Percentiles rank a stretch among this genome's conserved stretches.
Evolutionary conservation across 1,284 basidiomycete genomes (phyloP).

Genomic region (Sporisorium exsertum): DNA sequence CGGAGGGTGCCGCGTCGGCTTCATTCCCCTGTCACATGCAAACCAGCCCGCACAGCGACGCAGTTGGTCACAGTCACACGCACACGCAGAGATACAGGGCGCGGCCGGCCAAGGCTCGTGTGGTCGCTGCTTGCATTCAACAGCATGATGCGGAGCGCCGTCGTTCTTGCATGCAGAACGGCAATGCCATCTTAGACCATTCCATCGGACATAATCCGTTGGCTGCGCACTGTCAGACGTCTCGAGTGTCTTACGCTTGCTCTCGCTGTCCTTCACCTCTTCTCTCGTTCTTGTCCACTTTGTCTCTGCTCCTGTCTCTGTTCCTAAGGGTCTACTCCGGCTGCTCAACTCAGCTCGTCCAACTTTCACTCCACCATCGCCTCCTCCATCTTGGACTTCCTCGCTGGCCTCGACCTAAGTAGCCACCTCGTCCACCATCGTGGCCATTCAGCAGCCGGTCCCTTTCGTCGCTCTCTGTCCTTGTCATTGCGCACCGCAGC

Average conservation of each 20-base stretch:
- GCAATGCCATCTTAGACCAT: neutral
- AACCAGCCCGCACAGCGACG: neutral
- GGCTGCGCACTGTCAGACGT: neutral
- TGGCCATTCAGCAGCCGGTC: constrained; percentile 13
- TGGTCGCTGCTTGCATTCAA: neutral
- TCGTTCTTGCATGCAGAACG: neutral
- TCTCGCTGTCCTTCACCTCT: neutral
- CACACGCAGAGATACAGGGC: neutral
- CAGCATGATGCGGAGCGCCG: neutral
- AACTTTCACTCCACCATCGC: neutral
- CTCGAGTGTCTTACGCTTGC: neutral
- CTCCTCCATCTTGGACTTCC: neutral
- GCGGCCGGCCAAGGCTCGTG: no score
- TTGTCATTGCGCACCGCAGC: constrained; percentile 2
- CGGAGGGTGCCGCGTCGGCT: constrained; percentile 3
- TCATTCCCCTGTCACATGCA: constrained; percentile 3
- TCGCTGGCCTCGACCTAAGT: neutral
- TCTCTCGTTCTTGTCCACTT: neutral
- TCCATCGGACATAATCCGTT: neutral
- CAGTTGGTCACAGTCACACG: neutral
- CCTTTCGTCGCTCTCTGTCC: neutral
- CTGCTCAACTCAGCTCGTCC: neutral
- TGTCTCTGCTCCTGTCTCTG: neutral
- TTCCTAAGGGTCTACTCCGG: neutral
- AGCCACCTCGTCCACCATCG: neutral